Conservation (phyloP, 2,329 filamentous ascomycete species). For the Albophoma yamanashiensis region DNA sequence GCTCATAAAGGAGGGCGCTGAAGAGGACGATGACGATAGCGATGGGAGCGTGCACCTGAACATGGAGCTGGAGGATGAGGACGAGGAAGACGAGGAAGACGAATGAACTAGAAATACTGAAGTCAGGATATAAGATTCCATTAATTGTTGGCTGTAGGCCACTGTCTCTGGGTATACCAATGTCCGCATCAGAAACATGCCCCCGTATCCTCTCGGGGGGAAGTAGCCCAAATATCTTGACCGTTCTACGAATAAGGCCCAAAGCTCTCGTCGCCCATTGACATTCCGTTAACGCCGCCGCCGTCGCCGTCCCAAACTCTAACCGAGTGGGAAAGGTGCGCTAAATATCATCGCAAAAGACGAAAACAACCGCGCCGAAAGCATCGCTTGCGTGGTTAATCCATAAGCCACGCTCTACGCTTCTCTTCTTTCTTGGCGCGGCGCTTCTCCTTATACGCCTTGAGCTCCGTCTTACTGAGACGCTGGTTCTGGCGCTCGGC, state of each 20-base stretch:
- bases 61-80: constrained; percentile 44
- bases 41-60: constrained; percentile 48
- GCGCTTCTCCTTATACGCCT: constrained; percentile 84
- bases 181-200: background rate
- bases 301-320: background rate
- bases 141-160: background rate
- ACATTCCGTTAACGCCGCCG: background rate
- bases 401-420: constrained; percentile 77
- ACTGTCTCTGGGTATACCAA: background rate
- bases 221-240: background rate
- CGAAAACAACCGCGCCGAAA: background rate
- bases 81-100: constrained; percentile 16
- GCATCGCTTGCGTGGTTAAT: constrained; percentile 38
- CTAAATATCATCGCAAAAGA: background rate
- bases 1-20: constrained; percentile 14
- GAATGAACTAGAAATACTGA: background rate
- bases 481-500: constrained; percentile 83
- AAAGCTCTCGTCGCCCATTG: background rate
- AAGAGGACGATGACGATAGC: constrained; percentile 35
- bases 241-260: no score
- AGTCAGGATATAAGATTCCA: background rate
- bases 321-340: background rate
- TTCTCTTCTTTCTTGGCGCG: constrained; percentile 90
- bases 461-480: constrained; percentile 74
- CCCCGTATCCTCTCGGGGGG: background rate